These are phyloP conservation scores for Rhizophora apiculata DNA, from an alignment of 345 rosid genomes.

Conservation along the genomic window DNA sequence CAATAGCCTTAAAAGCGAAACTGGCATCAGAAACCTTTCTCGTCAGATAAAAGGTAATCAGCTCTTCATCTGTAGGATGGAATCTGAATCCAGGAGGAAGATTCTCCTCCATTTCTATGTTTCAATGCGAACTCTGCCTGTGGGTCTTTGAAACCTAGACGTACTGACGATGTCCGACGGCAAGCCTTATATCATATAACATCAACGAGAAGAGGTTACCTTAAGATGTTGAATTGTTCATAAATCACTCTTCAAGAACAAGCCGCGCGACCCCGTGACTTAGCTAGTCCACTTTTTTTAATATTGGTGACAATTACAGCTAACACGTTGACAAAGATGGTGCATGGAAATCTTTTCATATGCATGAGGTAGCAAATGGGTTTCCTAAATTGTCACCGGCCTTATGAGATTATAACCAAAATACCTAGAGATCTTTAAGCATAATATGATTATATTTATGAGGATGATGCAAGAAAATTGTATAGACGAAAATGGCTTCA, in stretches of 20 bases:
- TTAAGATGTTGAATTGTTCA: constrained; percentile 9
- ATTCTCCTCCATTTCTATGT: constrained; percentile 55
- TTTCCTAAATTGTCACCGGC: constrained; percentile 12
- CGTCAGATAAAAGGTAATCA: constrained; percentile 71
- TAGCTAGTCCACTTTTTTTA: constrained; percentile 21
- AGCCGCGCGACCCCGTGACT: constrained; percentile 25
- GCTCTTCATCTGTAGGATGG: constrained; percentile 98
- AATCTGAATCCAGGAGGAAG: constrained; percentile 99
- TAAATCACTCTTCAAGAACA: constrained; percentile 48
- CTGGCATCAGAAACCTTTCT: constrained; percentile 56
- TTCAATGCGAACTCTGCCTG: background rate
- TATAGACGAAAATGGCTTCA: background rate
- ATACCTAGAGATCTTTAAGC: constrained; percentile 2
- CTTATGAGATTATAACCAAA: constrained; percentile 16
- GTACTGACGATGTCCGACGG: constrained; percentile 9
- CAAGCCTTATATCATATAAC: constrained; percentile 4
- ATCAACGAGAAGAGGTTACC: constrained; percentile 14
- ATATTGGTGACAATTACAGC: constrained; percentile 59
- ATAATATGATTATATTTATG: constrained; percentile 13
- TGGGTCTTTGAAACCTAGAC: background rate
- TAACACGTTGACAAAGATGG: constrained; percentile 80
- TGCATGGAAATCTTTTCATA: constrained; percentile 15
- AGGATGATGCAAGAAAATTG: background rate
- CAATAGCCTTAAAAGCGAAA: constrained; percentile 77
- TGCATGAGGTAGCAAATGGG: background rate